Conservation (phyloP, 1,139 yeast genomes). For the Geotrichum europaeum region DNA sequence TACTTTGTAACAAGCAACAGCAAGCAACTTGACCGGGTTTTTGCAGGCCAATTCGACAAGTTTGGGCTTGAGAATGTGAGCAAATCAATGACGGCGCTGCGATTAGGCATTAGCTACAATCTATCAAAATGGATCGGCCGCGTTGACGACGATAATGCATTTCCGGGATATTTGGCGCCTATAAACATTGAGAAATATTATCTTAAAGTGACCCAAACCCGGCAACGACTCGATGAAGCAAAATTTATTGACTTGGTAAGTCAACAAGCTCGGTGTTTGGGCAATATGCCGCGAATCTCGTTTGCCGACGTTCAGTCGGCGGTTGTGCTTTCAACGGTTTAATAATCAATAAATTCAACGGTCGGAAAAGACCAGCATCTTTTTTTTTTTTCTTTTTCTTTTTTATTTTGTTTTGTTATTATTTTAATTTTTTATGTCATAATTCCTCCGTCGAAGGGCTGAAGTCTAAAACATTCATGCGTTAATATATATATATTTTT, state of each 20-base stretch:
- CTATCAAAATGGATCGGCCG: conserved; percentile 10
- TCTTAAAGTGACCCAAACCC: neutral
- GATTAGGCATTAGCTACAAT: conserved; percentile 11
- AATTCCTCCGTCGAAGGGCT: neutral
- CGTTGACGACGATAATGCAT: conserved; percentile 15
- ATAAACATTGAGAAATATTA: conserved; percentile 8
- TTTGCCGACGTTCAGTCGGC: conserved; percentile 9
- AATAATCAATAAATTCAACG: neutral
- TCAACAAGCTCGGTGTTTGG: conserved; percentile 3
- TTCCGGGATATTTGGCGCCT: conserved; percentile 17
- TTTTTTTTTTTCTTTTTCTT: neutral
- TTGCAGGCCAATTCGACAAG: conserved; percentile 1
- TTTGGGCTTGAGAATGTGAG: conserved; percentile 6
- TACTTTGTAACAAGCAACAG: conserved; percentile 5
- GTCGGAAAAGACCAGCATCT: neutral
- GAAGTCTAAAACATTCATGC: too few species aligned
- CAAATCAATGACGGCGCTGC: conserved; percentile 9
- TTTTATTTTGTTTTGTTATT: neutral
- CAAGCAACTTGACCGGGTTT: neutral
- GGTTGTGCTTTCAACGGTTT: conserved; percentile 1
- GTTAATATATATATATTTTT: too few species aligned
- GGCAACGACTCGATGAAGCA: conserved; percentile 5
- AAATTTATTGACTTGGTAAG: conserved; percentile 7
- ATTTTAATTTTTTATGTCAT: neutral
- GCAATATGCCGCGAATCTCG: conserved; percentile 10